A percentile compares a stretch with the other conserved stretches of the same genome.
Conservation (phyloP, 225 moss, liverwort and hornwort genomes). For the Thuidium tamariscinum region DNA sequence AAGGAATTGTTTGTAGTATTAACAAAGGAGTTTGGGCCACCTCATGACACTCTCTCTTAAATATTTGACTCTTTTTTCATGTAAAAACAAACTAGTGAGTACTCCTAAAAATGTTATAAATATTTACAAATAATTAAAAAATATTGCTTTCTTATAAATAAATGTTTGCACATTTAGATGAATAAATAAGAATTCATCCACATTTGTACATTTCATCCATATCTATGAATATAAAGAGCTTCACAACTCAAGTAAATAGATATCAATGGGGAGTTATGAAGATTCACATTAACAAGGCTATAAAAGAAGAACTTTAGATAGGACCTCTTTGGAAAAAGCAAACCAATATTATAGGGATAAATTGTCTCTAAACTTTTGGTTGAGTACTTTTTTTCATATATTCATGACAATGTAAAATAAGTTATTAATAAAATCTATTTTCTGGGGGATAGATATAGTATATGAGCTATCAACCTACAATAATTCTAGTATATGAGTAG, state of each 20-base stretch:
- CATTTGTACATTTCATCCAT: background rate
- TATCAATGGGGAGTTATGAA: rapidly evolving
- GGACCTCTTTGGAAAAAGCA: rapidly evolving
- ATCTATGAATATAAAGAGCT: rapidly evolving
- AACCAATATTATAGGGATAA: background rate
- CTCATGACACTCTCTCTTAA: background rate
- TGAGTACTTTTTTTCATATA: too few relatives aligned
- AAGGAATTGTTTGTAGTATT: rapidly evolving
- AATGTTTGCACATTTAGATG: background rate
- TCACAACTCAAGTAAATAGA: rapidly evolving
- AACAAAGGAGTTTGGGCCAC: rapidly evolving
- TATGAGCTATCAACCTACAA: rapidly evolving
- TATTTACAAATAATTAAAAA: background rate
- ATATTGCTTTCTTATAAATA: background rate
- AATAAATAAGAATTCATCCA: background rate
- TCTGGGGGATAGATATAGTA: too few relatives aligned
- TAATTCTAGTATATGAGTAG: background rate
- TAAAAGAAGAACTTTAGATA: background rate
- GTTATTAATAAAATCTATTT: background rate
- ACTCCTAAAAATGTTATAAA: rapidly evolving
- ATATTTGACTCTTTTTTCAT: too few relatives aligned
- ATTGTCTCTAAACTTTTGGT: rapidly evolving
- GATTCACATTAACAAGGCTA: background rate
- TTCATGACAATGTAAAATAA: background rate
- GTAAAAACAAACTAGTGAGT: background rate